Base-by-base conservation (phyloP, 257 asterid genomes). In the Hygrophila difformis region DNA sequence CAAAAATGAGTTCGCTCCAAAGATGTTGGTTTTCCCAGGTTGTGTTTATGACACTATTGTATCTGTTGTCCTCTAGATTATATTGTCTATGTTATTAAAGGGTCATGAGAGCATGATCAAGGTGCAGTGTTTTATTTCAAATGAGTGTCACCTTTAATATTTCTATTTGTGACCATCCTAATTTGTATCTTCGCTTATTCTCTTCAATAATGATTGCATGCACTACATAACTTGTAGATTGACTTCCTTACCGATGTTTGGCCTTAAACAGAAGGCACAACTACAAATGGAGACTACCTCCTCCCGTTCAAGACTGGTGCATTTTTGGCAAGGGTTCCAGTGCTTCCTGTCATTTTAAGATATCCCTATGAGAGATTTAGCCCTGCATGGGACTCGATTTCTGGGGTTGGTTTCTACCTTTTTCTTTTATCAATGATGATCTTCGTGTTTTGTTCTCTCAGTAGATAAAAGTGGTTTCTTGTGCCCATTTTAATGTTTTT, bases 281-380 rank as follows among this genome's bases (percentile, higher is more conserved):
- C 98, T 26, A 89, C 98, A 60, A 89, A 89, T 43, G 98, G 98
- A 38, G 92, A 67, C 39, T 82, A 73, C 61, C 85, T 89, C 51
- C 94, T 89, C 70, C 96, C 98, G n/a, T 89, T 79, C 70, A 89
- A 89, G 81, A 82, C 88, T 42, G 98, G 98, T 45, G 98, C 93
- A 42, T 89, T 89, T 72, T 63, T 89, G 53, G 71, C 94, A 5
- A 75, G 74, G 66, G 84, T 80, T 64, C 96, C 98, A 1, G 86
- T 89, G 17, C 93, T 75, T 56, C 98, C 98, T 15, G 74, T 89
- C 42, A 78, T 89, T 64, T 74, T 89, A 55, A 73, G 93, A 66
- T 89, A 89, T 70, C 98, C 96, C 7, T 89, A 75, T 62, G 71
- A 75, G 49, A 78, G 98, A 74, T 68, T 89, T 52, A 82, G 94